Evolutionary conservation across 2,329 filamentous ascomycete species (phyloP).

Genomic region (Malbranchea zuffiana): DNA sequence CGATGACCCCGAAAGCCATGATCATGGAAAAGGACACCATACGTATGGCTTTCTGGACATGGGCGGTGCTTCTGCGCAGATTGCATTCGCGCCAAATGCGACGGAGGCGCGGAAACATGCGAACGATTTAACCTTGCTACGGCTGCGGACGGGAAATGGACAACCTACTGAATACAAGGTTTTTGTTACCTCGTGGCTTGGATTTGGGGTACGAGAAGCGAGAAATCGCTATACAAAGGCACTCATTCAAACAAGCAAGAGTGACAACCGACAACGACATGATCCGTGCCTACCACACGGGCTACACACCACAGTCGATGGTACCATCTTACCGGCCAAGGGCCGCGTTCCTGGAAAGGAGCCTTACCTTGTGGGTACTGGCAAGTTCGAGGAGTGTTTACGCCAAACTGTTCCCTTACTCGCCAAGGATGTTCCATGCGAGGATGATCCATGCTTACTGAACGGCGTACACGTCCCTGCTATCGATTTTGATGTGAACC

Average conservation of each 20-base stretch:
- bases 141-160: slow-evolving; percentile 74
- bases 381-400: slow-evolving; percentile 76
- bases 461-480: slow-evolving; percentile 87
- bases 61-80: slow-evolving; percentile 95
- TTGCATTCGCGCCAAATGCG: slow-evolving; percentile 88
- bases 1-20: slow-evolving; percentile 60
- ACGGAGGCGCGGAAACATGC: slow-evolving; percentile 86
- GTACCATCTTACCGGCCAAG: slow-evolving; percentile 43
- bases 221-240: slow-evolving; percentile 71
- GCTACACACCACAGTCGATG: slow-evolving; percentile 62
- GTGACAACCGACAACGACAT: slow-evolving; percentile 56
- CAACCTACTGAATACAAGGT: slow-evolving; percentile 69
- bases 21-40: slow-evolving; percentile 76
- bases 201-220: slow-evolving; percentile 93
- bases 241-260: slow-evolving; percentile 55
- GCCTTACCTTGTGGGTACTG: slow-evolving; percentile 65
- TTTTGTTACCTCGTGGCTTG: slow-evolving; percentile 93
- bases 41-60: slow-evolving; percentile 98
- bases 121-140: slow-evolving; percentile 74
- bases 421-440: slow-evolving; percentile 77
- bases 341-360: slow-evolving; percentile 31
- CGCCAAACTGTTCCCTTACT: slow-evolving; percentile 72
- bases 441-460: slow-evolving; percentile 73
- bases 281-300: slow-evolving; percentile 85
- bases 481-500: slow-evolving; percentile 94